A percentile compares a stretch with the other conserved stretches of the same genome.
Conservation (phyloP, 306 rosid genomes). For the Sicyos baderoa region DNA sequence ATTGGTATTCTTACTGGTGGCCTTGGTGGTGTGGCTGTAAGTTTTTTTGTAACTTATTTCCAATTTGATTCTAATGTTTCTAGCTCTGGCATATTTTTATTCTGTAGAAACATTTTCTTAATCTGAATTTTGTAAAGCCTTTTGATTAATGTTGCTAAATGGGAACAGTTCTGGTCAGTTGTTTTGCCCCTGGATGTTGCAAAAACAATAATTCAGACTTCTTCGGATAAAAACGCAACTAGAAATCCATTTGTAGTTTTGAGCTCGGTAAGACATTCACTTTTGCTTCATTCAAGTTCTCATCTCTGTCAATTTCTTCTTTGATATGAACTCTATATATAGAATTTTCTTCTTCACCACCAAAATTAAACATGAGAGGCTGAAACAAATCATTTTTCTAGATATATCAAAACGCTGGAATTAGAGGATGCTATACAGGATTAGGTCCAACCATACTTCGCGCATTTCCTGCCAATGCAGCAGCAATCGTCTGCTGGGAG, state of each 20-base stretch:
- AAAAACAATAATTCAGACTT: constrained; percentile 83
- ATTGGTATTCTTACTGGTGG: constrained; percentile 82
- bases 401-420: constrained; percentile 60
- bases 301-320: neutral
- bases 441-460: constrained; percentile 74
- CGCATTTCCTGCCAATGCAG: constrained; percentile 94
- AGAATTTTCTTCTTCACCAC: no score
- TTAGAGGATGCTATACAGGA: constrained; percentile 85
- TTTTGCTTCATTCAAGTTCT: neutral
- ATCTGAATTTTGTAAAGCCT: neutral
- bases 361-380: neutral
- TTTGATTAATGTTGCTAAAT: neutral
- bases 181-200: constrained; percentile 93
- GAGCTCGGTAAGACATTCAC: constrained; percentile 43
- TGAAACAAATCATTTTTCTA: constrained; percentile 22
- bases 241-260: constrained; percentile 67
- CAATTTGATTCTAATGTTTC: neutral
- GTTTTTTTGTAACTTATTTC: constrained; percentile 19
- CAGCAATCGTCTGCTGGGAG: constrained; percentile 90
- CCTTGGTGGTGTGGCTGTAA: constrained; percentile 71
- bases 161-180: constrained; percentile 72
- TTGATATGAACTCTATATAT: neutral
- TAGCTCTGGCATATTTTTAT: neutral
- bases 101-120: neutral
- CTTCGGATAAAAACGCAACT: constrained; percentile 39